Evolutionary conservation across 2,329 filamentous ascomycete genomes (phyloP), one percentile per base, ranked within the genome.

Genomic region (Parastagonospora nodorum): DNA sequence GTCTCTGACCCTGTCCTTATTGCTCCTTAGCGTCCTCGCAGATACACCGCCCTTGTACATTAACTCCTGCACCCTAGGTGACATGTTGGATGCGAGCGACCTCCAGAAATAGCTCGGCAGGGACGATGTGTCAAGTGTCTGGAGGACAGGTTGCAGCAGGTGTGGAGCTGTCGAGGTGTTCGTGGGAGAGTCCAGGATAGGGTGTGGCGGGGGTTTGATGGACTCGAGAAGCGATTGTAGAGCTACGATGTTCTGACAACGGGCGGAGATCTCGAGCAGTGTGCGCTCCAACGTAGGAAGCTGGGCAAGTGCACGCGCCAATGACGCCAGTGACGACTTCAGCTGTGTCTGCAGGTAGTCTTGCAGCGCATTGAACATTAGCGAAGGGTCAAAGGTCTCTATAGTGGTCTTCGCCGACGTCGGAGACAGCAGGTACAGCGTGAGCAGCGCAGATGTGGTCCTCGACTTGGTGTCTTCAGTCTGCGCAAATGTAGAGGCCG

Each of bases 41-140:
- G 89, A 88, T 0, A 92, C 88, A 0, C 94, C 93, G 2, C 93
- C 92, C 50, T 90, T 84, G 53, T 83, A 85, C 50, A 96, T 74
- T 38, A 97, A 90, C 59, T 97, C 93, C 71, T 92, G 88, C 0
- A 96, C 91, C 16, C 90, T 84, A 0, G 86, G 79, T 3, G 88
- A 84, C 51, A 97, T 80, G 48, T 85, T 87, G 1, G 88, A 85
- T 0, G 94, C 94, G 65, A 97, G 83, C 8, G 88, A 89, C 45
- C 94, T 84, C 92, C 94, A 99, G 76, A 96, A 99, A 72, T 93
- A 96, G 0, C 89, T 93, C 1, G 91, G 86, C 12, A 99, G 78
- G 2, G 90, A 94, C 0, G 89, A 85, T 0, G 92, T 96, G 73
- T 97, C 94, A 7, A 99, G 83, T n/a, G 87, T 80, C 9, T 83